A percentile compares a stretch with the other conserved stretches of the same genome.
These are phyloP conservation scores for Trapa incisa DNA, from an alignment of 345 rosid genomes.

Conservation along the genomic window DNA sequence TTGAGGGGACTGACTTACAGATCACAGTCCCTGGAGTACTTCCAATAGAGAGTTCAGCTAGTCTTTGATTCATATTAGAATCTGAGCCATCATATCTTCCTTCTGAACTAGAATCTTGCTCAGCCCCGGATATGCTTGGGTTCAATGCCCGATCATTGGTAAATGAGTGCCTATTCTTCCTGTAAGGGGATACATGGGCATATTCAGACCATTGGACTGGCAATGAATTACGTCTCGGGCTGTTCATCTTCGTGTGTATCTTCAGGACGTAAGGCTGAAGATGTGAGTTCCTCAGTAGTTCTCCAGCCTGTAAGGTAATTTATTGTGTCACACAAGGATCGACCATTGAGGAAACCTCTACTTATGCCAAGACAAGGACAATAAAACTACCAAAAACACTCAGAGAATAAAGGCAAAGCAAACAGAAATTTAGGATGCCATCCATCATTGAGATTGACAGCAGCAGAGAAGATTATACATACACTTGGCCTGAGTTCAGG, in stretches of 20 bases:
- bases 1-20: slow-evolving; percentile 47
- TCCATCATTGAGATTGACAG: neutral
- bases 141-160: slow-evolving; percentile 59
- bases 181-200: slow-evolving; percentile 21
- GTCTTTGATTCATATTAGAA: slow-evolving; percentile 21
- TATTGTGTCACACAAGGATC: neutral
- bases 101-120: slow-evolving; percentile 53
- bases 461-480: slow-evolving; percentile 24
- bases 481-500: slow-evolving; percentile 96
- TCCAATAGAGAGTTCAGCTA: slow-evolving; percentile 40
- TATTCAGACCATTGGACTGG: slow-evolving; percentile 53
- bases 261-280: slow-evolving; percentile 73
- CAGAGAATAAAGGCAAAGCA: neutral
- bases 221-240: slow-evolving; percentile 51
- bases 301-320: slow-evolving; percentile 58
- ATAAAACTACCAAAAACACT: neutral
- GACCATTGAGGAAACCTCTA: neutral
- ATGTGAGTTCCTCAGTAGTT: slow-evolving; percentile 64
- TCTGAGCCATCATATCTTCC: slow-evolving; percentile 25
- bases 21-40: slow-evolving; percentile 62
- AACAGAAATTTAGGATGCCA: slow-evolving; percentile 2
- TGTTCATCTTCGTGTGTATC: slow-evolving; percentile 56
- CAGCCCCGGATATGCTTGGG: slow-evolving; percentile 72
- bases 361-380: neutral
- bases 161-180: slow-evolving; percentile 40